Evolutionary conservation across 306 rosid genomes (phyloP).

Genomic region (Pterocarpus santalinus): DNA sequence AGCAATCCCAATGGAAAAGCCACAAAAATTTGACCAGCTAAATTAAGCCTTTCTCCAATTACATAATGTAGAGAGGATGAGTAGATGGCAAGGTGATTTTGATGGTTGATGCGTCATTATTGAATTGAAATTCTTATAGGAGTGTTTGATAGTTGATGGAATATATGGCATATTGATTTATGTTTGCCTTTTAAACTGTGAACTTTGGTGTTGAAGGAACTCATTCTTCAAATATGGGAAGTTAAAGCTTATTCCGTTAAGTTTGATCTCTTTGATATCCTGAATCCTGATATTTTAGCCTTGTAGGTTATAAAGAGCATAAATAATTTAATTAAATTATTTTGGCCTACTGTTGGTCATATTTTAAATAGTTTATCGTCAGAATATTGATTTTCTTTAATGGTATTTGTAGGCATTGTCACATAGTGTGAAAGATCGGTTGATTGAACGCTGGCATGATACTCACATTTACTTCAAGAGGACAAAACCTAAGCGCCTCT

Average conservation of each 20-base stretch:
- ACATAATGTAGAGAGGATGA: slow-evolving; percentile 17
- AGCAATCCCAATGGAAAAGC: slow-evolving; percentile 2
- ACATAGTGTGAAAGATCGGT: slow-evolving; percentile 75
- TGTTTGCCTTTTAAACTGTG: neutral
- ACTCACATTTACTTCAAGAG: slow-evolving; percentile 70
- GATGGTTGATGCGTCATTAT: slow-evolving; percentile 9
- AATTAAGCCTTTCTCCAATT: neutral
- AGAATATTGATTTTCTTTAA: slow-evolving; percentile 42
- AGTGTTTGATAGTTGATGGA: slow-evolving; percentile 18
- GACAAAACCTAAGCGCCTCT: slow-evolving; percentile 78
- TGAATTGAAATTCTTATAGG: slow-evolving; percentile 11
- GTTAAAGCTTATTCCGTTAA: slow-evolving; percentile 23
- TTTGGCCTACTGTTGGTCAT: slow-evolving; percentile 28
- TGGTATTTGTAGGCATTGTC: slow-evolving; percentile 67
- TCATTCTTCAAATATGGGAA: slow-evolving; percentile 7
- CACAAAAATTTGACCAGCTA: neutral
- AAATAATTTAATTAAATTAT: slow-evolving; percentile 7
- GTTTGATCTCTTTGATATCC: slow-evolving; percentile 31
- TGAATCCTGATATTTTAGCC: slow-evolving; percentile 1
- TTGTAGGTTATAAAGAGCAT: slow-evolving; percentile 17
- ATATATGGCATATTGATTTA: slow-evolving; percentile 15
- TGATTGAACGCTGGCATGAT: slow-evolving; percentile 79
- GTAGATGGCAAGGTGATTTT: slow-evolving; percentile 27
- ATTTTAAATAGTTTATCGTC: slow-evolving; percentile 37
- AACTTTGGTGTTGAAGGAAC: slow-evolving; percentile 35